Base-by-base conservation (phyloP, 352 stramenopile genomes). In the Pythium monospermum region DNA sequence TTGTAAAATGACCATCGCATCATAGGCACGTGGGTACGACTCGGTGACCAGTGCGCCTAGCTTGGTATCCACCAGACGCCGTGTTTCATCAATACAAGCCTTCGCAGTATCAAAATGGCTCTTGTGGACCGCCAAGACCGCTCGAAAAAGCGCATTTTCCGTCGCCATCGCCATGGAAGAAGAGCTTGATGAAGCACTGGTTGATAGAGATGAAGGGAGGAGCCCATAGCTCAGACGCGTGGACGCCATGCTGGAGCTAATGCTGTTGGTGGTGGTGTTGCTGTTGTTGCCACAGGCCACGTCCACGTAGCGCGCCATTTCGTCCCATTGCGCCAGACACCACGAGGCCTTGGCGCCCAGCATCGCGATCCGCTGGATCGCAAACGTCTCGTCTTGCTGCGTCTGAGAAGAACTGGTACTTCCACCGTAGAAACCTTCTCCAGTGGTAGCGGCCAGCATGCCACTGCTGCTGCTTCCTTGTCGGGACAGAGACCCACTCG, bases 31-130 rank as follows among this genome's bases (percentile, higher is more conserved):
- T 48, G 83, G 86, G 63, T 99, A 99, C 40, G 84, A 98, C 61
- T 99, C 96, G 50, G 91, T 95, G 53, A 99, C 94, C 27, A 99
- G 78, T 22, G 96, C 96, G 3, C 94, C 96, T 36, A 99, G 91
- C n/a, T 90, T 94, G 47, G 87, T 88, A 51, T 99, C 96, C 80
- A 99, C 97, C 15, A 98, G 80, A 49, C 91, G 90, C 6, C 97
- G 87, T 37, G 94, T 97, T 31, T 85, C 66, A 58, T 97, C 82
- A 57, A 99, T 98, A 19, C 86, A 95, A 25, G 71, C 75, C 40
- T 95, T 87, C 12, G 96, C 96, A 11, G 90, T 73, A 22, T 91
- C 81, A 53, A 98, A 94, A 57, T 99, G 86, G 61, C 96, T 92
- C 19, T 87, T 62, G 13, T 97, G 91, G 63, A 99, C 96, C 26